These are phyloP conservation scores for Talaromyces liani DNA, from an alignment of 495 filamentous ascomycete genomes.

Conservation along the genomic window DNA sequence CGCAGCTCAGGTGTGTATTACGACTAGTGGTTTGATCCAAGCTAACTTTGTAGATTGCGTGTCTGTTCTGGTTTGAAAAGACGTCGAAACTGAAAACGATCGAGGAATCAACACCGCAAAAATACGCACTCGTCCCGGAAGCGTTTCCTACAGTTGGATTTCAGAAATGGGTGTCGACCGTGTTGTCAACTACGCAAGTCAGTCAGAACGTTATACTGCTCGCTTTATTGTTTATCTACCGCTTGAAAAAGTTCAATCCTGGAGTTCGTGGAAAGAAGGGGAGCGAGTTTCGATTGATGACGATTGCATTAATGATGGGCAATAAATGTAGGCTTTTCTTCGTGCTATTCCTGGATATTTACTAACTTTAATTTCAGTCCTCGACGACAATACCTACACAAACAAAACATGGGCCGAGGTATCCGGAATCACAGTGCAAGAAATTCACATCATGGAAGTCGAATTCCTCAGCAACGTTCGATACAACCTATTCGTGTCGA, in stretches of 20 bases:
- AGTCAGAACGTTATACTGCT: constrained; percentile 92
- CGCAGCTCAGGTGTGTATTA: constrained; percentile 60
- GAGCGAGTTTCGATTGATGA: constrained; percentile 92
- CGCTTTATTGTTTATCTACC: constrained; percentile 86
- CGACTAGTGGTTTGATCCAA: not conserved
- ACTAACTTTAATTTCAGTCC: constrained; percentile 46
- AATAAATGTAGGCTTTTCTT: constrained; percentile 74
- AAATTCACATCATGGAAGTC: constrained; percentile 99
- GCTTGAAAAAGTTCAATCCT: constrained; percentile 84
- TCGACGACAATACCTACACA: constrained; percentile 99
- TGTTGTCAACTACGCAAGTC: constrained; percentile 91
- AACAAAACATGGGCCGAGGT: constrained; percentile 99
- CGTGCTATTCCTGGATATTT: too few relatives aligned
- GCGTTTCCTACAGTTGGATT: constrained; percentile 75
- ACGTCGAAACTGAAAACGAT: constrained; percentile 64
- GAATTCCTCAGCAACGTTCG: constrained; percentile 99
- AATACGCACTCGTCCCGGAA: constrained; percentile 51
- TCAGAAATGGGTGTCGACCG: constrained; percentile 86
- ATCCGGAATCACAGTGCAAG: constrained; percentile 84
- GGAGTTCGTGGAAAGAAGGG: constrained; percentile 81
- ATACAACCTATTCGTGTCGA: constrained; percentile 81
- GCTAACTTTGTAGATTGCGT: constrained; percentile 63
- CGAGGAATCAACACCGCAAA: constrained; percentile 52
- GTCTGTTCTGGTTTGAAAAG: constrained; percentile 98
- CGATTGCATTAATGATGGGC: constrained; percentile 94